Evolutionary conservation across 257 asterid genomes (phyloP).

Genomic region (Ocimum tenuiflorum): DNA sequence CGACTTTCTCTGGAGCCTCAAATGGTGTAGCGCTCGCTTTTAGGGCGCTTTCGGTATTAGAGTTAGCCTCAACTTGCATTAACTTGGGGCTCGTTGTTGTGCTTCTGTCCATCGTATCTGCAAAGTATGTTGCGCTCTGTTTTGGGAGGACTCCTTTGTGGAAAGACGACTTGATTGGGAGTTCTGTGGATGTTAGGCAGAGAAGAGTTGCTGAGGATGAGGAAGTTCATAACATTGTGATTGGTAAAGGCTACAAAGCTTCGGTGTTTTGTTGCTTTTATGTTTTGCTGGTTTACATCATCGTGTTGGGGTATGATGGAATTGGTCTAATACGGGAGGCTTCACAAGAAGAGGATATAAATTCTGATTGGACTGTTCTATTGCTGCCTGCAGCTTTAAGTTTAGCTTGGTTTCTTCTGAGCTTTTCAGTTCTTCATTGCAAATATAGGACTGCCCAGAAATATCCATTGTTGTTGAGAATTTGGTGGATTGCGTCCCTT

Average conservation of each 20-base stretch:
- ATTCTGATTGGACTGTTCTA: conserved; percentile 39
- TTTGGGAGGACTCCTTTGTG: conserved; percentile 43
- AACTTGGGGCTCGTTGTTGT: conserved; percentile 56
- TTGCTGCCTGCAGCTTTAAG: conserved; percentile 51
- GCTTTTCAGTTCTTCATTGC: conserved; percentile 55
- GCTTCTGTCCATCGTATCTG: conserved; percentile 55
- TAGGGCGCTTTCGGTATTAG: conserved; percentile 62
- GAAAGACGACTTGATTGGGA: conserved; percentile 43
- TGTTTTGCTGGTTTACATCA: conserved; percentile 45
- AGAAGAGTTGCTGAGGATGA: conserved; percentile 31
- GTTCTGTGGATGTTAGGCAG: conserved; percentile 26
- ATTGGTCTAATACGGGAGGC: conserved; percentile 36
- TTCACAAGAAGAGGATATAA: conserved; percentile 21
- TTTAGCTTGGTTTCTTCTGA: conserved; percentile 63
- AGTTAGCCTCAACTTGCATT: conserved; percentile 62
- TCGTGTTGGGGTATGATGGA: conserved; percentile 54
- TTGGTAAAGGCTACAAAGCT: conserved; percentile 51
- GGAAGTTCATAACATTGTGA: conserved; percentile 40
- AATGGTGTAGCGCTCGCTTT: conserved; percentile 27
- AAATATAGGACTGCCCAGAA: conserved; percentile 41
- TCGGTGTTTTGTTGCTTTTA: conserved; percentile 57
- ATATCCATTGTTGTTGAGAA: conserved; percentile 50
- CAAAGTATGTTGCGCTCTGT: conserved; percentile 48
- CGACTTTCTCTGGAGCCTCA: conserved; percentile 21
- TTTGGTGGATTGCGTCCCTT: conserved; percentile 78